A percentile compares a stretch with the other conserved stretches of the same genome.
These are phyloP conservation scores for Solanum acaule DNA, from an alignment of 257 asterid genomes.

Conservation along the genomic window DNA sequence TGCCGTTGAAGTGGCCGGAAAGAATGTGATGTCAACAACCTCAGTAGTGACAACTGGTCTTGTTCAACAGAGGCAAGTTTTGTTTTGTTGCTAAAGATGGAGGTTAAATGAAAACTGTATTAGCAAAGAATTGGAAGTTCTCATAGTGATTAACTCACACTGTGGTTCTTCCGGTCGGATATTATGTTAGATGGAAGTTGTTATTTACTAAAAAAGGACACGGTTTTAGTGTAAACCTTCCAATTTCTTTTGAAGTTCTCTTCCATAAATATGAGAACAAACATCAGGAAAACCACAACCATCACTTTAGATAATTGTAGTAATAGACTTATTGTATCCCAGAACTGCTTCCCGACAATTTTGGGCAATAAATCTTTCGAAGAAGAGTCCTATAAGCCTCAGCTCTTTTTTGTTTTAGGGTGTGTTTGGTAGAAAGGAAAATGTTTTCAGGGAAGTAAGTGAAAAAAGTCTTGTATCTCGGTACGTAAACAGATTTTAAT, in stretches of 20 bases:
- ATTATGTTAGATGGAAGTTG: neutral
- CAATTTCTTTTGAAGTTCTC: neutral
- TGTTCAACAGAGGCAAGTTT: conserved; percentile 51
- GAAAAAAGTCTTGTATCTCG: neutral
- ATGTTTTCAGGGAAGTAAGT: neutral
- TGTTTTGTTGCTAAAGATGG: neutral
- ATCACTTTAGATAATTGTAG: neutral
- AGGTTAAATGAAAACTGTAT: neutral
- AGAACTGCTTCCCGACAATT: neutral
- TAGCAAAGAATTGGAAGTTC: neutral
- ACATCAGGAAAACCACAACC: neutral
- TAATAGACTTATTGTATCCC: neutral
- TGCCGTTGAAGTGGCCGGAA: conserved; percentile 80
- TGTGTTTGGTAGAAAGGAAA: neutral
- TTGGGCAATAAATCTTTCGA: neutral
- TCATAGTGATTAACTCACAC: neutral
- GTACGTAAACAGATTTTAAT: neutral
- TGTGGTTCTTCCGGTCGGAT: neutral
- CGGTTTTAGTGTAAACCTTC: neutral
- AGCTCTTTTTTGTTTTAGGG: neutral
- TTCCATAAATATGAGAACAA: neutral
- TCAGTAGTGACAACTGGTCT: conserved; percentile 72
- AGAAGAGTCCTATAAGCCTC: neutral
- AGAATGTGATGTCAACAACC: conserved; percentile 72
- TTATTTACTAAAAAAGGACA: neutral